These are phyloP conservation scores for Ophiocordyceps robertsii DNA, from an alignment of 2,329 filamentous ascomycete genomes.

Conservation along the genomic window DNA sequence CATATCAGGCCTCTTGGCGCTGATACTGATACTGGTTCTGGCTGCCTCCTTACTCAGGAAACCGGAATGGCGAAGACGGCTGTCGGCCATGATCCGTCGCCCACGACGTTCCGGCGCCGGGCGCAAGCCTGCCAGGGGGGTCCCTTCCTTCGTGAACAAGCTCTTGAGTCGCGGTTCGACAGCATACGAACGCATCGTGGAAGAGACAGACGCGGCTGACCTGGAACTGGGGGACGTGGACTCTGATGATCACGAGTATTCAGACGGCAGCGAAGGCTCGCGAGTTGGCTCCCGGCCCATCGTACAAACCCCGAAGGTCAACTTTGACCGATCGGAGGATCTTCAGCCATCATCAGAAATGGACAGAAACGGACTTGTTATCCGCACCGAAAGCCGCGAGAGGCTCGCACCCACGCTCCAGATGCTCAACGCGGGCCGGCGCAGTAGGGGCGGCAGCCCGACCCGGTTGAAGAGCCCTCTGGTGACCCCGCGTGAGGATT, in stretches of 20 bases:
- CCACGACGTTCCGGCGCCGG: constrained; percentile 11
- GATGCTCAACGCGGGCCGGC: constrained; percentile 40
- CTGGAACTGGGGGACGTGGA: constrained; percentile 65
- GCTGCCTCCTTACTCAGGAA: constrained; percentile 65
- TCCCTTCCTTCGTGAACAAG: constrained; percentile 44
- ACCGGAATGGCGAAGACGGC: constrained; percentile 49
- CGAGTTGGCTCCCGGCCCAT: constrained; percentile 49
- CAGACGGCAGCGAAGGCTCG: constrained; percentile 45
- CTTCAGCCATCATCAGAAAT: constrained; percentile 29
- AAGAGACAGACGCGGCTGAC: constrained; percentile 61
- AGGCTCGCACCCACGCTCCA: constrained; percentile 46
- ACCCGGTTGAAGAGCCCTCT: constrained; percentile 46
- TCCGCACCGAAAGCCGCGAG: constrained; percentile 78
- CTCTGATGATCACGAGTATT: constrained; percentile 50
- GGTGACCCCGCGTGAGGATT: constrained; percentile 34
- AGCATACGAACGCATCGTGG: constrained; percentile 72
- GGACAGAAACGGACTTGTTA: constrained; percentile 59
- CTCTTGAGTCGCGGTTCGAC: constrained; percentile 46
- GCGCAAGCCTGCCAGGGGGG: constrained; percentile 32
- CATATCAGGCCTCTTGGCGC: constrained; percentile 62
- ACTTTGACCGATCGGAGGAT: constrained; percentile 37
- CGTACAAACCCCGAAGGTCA: constrained; percentile 51
- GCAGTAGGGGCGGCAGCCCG: constrained; percentile 43
- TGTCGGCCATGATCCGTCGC: constrained; percentile 15
- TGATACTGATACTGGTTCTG: constrained; percentile 59